Evolutionary conservation across 2,329 filamentous ascomycete species (phyloP).

Genomic region (Apiospora saccharicola): DNA sequence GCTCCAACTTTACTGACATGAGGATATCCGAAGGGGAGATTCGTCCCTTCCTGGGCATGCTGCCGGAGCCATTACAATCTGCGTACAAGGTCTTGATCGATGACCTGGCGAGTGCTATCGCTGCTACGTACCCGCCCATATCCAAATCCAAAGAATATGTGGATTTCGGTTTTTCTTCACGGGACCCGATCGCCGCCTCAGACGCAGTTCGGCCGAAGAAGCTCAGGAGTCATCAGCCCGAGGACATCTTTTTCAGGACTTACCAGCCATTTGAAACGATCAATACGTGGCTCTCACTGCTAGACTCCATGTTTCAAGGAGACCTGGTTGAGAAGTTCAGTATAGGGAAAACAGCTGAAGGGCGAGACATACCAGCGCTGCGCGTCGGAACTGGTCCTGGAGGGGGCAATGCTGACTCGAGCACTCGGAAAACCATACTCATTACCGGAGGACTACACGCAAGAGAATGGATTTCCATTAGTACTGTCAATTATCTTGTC

Average conservation of each 20-base stretch:
- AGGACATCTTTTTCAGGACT: conserved; percentile 88
- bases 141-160: conserved; percentile 38
- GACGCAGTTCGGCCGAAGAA: conserved; percentile 31
- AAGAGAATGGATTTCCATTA: conserved; percentile 94
- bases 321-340: conserved; percentile 76
- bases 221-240: conserved; percentile 48
- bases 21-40: conserved; percentile 79
- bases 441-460: conserved; percentile 90
- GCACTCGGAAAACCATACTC: conserved; percentile 76
- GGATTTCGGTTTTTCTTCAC: conserved; percentile 29
- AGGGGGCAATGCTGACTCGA: conserved; percentile 47
- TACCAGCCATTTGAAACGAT: conserved; percentile 89
- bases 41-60: conserved; percentile 76
- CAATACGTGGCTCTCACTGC: conserved; percentile 87
- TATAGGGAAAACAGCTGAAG: conserved; percentile 88
- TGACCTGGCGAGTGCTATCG: conserved; percentile 79
- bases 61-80: conserved; percentile 76
- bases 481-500: conserved; percentile 88
- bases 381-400: conserved; percentile 67
- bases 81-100: conserved; percentile 80
- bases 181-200: conserved; percentile 41
- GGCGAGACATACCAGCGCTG: conserved; percentile 83
- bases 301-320: conserved; percentile 80
- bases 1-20: conserved; percentile 83
- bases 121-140: conserved; percentile 72